Conservation (phyloP, 2,329 filamentous ascomycete species). For the Exophiala viscosa region DNA sequence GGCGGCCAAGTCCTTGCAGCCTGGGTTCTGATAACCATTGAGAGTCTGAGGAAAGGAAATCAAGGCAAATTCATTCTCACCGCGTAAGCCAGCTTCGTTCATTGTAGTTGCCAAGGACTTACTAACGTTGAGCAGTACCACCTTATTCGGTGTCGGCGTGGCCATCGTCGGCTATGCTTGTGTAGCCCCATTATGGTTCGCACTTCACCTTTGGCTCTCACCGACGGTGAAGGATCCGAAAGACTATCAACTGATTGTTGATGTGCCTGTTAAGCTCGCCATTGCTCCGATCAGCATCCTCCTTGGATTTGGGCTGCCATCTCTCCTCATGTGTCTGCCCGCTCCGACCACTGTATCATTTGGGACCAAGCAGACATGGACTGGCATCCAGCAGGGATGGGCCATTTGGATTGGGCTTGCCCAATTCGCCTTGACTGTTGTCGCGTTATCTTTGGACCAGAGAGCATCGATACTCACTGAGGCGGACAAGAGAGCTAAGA, state of each 20-base stretch:
- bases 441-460: conserved; percentile 29
- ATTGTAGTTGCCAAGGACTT: not conserved
- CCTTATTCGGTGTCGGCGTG: conserved; percentile 40
- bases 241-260: conserved; percentile 34
- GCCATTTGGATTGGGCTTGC: conserved; percentile 45
- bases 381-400: conserved; percentile 51
- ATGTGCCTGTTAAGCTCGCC: conserved; percentile 31
- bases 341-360: conserved; percentile 38
- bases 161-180: conserved; percentile 46
- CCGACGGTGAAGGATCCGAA: conserved; percentile 37
- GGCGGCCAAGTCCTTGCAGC: conserved; percentile 40
- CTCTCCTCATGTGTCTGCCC: conserved; percentile 43
- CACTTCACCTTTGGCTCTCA: conserved; percentile 43
- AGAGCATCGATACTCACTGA: conserved; percentile 26
- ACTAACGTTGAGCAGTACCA: conserved; percentile 28
- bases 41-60: conserved; percentile 46
- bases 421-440: conserved; percentile 33
- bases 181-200: conserved; percentile 42
- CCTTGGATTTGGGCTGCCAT: conserved; percentile 45
- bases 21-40: conserved; percentile 44
- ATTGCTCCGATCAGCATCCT: conserved; percentile 41
- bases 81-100: conserved; percentile 7
- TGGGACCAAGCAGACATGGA: conserved; percentile 46
- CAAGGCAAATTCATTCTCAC: conserved; percentile 32
- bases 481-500: conserved; percentile 27